Percentiles rank a stretch among this genome's conserved stretches.
Conservation (phyloP, 306 rosid species). For the Bauhinia variegata region DNA sequence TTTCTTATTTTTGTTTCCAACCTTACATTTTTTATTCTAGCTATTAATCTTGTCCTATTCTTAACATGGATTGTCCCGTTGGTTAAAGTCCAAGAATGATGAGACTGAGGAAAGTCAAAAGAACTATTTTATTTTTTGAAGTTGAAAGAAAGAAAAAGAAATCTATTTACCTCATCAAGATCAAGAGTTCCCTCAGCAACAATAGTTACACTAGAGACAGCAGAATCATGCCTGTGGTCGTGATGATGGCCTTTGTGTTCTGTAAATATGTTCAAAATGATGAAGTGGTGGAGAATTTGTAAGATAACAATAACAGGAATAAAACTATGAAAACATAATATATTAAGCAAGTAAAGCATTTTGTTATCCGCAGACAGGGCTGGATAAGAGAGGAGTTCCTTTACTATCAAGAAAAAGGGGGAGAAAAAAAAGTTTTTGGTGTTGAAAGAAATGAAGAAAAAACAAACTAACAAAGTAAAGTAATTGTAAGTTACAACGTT, state of each 20-base stretch:
- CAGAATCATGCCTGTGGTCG: slow-evolving; percentile 74
- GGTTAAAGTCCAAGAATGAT: background rate
- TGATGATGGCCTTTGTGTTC: slow-evolving; percentile 67
- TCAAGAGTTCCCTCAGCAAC: slow-evolving; percentile 83
- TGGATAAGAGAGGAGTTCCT: background rate
- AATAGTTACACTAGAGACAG: slow-evolving; percentile 81
- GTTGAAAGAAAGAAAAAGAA: background rate
- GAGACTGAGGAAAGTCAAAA: background rate
- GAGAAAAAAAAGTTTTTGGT: background rate
- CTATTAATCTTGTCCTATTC: background rate
- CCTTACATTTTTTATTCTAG: background rate
- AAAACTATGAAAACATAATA: background rate
- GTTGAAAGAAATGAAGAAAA: no score
- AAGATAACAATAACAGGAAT: background rate
- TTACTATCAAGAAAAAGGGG: background rate
- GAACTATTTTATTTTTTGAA: background rate
- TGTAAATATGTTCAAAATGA: slow-evolving; percentile 41
- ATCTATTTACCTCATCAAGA: slow-evolving; percentile 73
- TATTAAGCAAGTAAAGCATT: background rate
- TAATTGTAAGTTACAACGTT: background rate
- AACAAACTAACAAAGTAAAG: background rate
- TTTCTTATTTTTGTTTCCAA: background rate
- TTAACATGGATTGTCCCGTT: background rate
- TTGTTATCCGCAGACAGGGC: background rate
- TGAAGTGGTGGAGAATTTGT: slow-evolving; percentile 14